A percentile compares a stretch with the other conserved stretches of the same genome.
Conservation (phyloP, 257 asterid genomes). For the Solanum ossicruentum region DNA sequence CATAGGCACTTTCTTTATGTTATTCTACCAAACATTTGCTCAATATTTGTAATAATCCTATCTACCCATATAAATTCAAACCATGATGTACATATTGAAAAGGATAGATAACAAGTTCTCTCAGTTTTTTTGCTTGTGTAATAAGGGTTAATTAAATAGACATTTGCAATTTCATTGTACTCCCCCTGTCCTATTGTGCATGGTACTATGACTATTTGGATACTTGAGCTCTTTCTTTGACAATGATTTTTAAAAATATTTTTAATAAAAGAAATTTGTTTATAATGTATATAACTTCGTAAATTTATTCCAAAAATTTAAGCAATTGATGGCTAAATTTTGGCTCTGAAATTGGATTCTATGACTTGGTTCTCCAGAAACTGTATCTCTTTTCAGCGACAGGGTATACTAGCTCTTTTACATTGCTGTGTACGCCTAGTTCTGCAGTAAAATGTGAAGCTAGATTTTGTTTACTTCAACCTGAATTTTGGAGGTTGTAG, state of each 20-base stretch:
- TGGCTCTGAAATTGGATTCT: too few species aligned
- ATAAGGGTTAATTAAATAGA: not conserved
- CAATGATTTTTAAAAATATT: not conserved
- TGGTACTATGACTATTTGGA: not conserved
- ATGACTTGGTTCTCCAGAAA: not conserved
- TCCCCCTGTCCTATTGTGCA: not conserved
- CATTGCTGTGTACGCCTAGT: not conserved
- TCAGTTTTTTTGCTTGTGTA: not conserved
- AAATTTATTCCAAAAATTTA: not conserved
- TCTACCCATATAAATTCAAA: not conserved
- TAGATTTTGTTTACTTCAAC: not conserved
- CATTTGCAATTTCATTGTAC: not conserved
- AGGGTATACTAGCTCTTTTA: not conserved
- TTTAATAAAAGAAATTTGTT: not conserved
- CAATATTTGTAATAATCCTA: not conserved
- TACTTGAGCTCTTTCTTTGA: not conserved
- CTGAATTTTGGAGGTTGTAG: not conserved
- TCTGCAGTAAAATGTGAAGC: not conserved
- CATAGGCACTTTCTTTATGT: not conserved
- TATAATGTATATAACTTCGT: not conserved
- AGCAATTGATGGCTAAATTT: not conserved
- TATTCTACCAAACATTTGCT: not conserved
- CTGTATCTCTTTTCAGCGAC: not conserved
- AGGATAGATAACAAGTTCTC: not conserved
- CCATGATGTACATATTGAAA: not conserved